Percentiles rank a stretch among this genome's conserved stretches.
These are phyloP conservation scores for Sphaerostilbella broomeana DNA, from an alignment of 2,329 filamentous ascomycete species.

Conservation along the genomic window DNA sequence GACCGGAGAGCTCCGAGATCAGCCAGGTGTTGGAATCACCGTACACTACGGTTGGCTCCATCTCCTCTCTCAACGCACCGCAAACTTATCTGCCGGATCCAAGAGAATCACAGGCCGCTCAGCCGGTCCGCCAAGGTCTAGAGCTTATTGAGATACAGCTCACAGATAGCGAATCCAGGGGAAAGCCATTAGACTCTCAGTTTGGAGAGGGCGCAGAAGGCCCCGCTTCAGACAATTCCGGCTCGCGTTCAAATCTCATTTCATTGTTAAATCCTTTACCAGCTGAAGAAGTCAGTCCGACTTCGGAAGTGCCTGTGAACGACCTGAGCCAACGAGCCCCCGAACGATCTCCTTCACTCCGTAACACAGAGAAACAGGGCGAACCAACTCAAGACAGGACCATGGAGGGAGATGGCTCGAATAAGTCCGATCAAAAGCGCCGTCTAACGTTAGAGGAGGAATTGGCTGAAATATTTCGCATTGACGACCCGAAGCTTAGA, in stretches of 20 bases:
- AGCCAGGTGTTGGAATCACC: slow-evolving; percentile 9
- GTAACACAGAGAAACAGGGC: too few species aligned
- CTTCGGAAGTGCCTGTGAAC: too few species aligned
- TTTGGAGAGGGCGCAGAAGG: too few species aligned
- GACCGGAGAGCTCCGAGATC: slow-evolving; percentile 3
- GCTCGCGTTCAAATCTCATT: too few species aligned
- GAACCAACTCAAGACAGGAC: background rate
- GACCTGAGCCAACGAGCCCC: too few species aligned
- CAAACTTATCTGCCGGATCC: slow-evolving; percentile 1
- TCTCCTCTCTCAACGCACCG: background rate
- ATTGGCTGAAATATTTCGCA: slow-evolving; percentile 1
- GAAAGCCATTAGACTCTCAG: slow-evolving; percentile 5
- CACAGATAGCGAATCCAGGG: slow-evolving; percentile 13
- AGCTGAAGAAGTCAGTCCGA: too few species aligned
- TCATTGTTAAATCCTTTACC: too few species aligned
- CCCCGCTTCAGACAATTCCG: too few species aligned
- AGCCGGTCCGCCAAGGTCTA: slow-evolving; percentile 18
- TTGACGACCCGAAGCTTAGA: background rate
- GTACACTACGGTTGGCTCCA: background rate
- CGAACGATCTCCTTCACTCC: too few species aligned
- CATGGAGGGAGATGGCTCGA: slow-evolving; percentile 8
- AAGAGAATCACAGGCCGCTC: slow-evolving; percentile 24
- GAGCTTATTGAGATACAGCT: slow-evolving; percentile 14
- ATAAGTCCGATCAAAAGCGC: slow-evolving; percentile 2
- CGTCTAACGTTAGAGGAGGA: background rate